Conservation (phyloP, 2,329 filamentous ascomycete genomes). For the Emmonsia crescens region DNA sequence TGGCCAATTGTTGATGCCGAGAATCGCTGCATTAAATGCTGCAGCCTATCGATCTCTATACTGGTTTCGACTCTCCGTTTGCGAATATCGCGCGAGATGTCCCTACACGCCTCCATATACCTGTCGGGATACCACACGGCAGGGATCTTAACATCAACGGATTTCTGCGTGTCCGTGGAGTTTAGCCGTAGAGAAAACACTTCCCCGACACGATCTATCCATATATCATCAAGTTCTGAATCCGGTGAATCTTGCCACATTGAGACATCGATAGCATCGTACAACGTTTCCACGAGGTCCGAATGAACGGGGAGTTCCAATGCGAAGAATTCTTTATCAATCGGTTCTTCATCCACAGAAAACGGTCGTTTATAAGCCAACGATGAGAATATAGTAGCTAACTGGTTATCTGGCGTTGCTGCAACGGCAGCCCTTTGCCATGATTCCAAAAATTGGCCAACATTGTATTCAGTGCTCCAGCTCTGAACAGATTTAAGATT, state of each 20-base stretch:
- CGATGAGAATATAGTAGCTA: conserved; percentile 39
- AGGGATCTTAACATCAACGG: conserved; percentile 42
- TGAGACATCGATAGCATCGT: conserved; percentile 43
- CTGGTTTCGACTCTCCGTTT: conserved; percentile 24
- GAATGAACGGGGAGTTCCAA: conserved; percentile 30
- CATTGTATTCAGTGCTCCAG: conserved; percentile 14
- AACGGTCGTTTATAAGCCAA: conserved; percentile 30
- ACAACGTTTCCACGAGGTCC: conserved; percentile 36
- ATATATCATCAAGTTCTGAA: conserved; percentile 34
- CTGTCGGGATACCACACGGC: conserved; percentile 48
- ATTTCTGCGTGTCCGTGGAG: conserved; percentile 20
- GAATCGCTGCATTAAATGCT: conserved; percentile 23
- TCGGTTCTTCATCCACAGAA: conserved; percentile 18
- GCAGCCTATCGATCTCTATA: conserved; percentile 24
- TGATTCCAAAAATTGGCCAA: conserved; percentile 37
- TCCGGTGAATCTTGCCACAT: conserved; percentile 38
- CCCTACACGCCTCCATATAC: conserved; percentile 45
- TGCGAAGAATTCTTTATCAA: conserved; percentile 28
- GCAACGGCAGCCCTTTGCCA: conserved; percentile 40
- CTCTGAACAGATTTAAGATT: conserved; percentile 18
- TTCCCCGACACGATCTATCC: conserved; percentile 41
- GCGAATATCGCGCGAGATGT: conserved; percentile 39
- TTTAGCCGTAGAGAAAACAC: conserved; percentile 42
- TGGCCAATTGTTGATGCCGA: conserved; percentile 16
- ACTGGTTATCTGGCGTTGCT: conserved; percentile 30